Evolutionary conservation across 805 yeast species (phyloP).

Genomic region (Cyberlindnera nakhonratchasimensis): DNA sequence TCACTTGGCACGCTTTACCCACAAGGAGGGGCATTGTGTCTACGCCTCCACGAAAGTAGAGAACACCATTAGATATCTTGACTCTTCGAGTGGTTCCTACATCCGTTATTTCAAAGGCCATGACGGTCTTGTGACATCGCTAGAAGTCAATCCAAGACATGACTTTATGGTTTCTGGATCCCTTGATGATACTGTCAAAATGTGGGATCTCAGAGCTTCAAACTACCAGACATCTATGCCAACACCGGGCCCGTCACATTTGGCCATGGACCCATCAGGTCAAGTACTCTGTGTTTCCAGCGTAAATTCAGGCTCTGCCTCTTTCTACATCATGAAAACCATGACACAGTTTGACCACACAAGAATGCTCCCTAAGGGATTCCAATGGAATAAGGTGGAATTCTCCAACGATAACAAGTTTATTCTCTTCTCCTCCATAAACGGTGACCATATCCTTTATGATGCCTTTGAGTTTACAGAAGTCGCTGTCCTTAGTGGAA

Average conservation of each 20-base stretch:
- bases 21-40: conserved; percentile 64
- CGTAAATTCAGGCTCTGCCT: conserved; percentile 40
- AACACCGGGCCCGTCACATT: conserved; percentile 49
- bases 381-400: conserved; percentile 62
- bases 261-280: conserved; percentile 84
- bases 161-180: conserved; percentile 67
- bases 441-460: conserved; percentile 54
- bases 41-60: conserved; percentile 83
- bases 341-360: conserved; percentile 39
- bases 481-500: conserved; percentile 45
- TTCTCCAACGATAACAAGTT: conserved; percentile 75
- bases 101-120: conserved; percentile 88
- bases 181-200: conserved; percentile 71
- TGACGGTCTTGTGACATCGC: conserved; percentile 63
- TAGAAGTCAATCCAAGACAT: conserved; percentile 69
- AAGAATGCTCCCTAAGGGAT: conserved; percentile 35
- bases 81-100: conserved; percentile 73
- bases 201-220: conserved; percentile 82
- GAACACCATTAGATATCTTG: conserved; percentile 69
- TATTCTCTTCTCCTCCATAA: conserved; percentile 55
- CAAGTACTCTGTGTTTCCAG: conserved; percentile 70
- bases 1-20: conserved; percentile 81
- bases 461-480: conserved; percentile 68
- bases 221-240: conserved; percentile 61
- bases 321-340: conserved; percentile 58